phyloP scores from a whole-genome alignment of 306 rosid genomes.

The Malus fusca region DNA sequence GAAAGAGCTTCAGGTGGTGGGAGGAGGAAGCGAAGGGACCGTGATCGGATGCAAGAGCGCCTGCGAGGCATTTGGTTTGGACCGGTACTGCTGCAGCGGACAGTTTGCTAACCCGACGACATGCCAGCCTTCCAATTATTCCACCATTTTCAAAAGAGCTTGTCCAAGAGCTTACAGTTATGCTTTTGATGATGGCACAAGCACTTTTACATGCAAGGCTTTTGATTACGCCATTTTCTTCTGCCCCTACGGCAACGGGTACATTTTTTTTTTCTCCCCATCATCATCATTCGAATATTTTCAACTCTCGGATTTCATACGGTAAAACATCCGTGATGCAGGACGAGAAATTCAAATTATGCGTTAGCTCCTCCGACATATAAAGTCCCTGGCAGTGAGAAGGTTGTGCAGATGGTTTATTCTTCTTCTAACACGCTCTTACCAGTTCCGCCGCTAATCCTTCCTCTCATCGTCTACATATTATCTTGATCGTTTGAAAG shows the following conservation, averaged over 20 bases:
- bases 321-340: conserved; percentile 12
- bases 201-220: conserved; percentile 92
- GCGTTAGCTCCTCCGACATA: conserved; percentile 28
- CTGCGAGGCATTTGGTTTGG: conserved; percentile 77
- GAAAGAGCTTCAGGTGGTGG: conserved; percentile 85
- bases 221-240: conserved; percentile 60
- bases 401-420: conserved; percentile 16
- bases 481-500: neutral
- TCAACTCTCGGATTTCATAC: neutral
- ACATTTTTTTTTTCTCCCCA: neutral
- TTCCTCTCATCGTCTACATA: conserved; percentile 13
- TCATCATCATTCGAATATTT: neutral
- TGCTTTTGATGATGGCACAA: conserved; percentile 84
- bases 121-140: conserved; percentile 68
- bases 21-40: conserved; percentile 36
- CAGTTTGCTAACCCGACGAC: conserved; percentile 72
- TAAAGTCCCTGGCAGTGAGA: conserved; percentile 26
- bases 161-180: conserved; percentile 93
- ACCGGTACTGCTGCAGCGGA: conserved; percentile 82
- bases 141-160: conserved; percentile 74
- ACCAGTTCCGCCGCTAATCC: conserved; percentile 27
- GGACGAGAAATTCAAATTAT: conserved; percentile 25
- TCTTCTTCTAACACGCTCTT: conserved; percentile 45
- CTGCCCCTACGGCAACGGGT: conserved; percentile 55
- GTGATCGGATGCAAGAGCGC: conserved; percentile 87